Evolutionary conservation across 2,329 filamentous ascomycete species (phyloP), one percentile per base, ranked within the genome.

Genomic region (Trichoderma koningiopsis): DNA sequence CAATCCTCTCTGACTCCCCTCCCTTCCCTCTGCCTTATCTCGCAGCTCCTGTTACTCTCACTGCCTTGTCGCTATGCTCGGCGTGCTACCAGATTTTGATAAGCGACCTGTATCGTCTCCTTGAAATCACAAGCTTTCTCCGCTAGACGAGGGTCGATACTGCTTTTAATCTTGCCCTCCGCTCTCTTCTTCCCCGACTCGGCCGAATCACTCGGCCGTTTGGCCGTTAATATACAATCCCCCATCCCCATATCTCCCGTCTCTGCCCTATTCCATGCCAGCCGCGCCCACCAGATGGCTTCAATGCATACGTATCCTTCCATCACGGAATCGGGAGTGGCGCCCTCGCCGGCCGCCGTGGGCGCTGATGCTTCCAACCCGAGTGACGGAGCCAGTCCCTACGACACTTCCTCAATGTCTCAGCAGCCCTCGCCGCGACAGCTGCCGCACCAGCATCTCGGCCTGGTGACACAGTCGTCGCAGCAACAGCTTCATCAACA

Each of bases 381-480:
- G 29, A 61, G 63, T 31, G 68, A 70, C 14, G 68, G 63, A 19
- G 68, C 56, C 14, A 65, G 68, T 55, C 47, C 63, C 31, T 68
- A 70, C 63, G 68, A 70, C 53, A 61, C 68, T 31, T 62, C 68
- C 2, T 61, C 68, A 8, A 49, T 67, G 49, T 70, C 63, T 43
- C 68, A 70, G 35, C 68, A 70, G 47, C 53, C 55, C 24, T 70
- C 68, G 27, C 74, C 74, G 57, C 75, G 73, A 52, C 77, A 74
- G 35, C 76, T 73, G 63, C 72, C 72, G 47, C 75, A 75, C 22
- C 72, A 75, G 62, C 77, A 76, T 55, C 74, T 66, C 29, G 55
- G 37, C 53, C 53, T 55, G 63, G n/a, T 47, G 11, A 49, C 63
- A 31, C 73, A 76, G 59, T 73, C 73, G 24, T 73, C 71, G 57